Evolutionary conservation across 2,329 filamentous ascomycete genomes (phyloP), one percentile per base, ranked within the genome.

Genomic region (Arthroderma sp.): DNA sequence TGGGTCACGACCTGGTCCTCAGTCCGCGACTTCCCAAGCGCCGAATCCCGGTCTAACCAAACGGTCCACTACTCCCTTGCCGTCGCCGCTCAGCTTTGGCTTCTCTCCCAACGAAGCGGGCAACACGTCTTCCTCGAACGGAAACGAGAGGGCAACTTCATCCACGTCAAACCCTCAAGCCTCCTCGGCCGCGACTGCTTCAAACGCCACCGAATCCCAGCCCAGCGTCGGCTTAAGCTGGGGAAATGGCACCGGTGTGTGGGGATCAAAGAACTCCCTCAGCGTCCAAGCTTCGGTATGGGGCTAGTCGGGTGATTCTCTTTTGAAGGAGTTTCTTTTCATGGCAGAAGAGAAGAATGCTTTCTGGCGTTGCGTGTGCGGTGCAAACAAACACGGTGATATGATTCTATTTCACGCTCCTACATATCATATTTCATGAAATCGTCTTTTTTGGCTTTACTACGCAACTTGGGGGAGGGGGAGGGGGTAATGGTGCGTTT

Each of bases 281-380:
- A 85, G 87, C 52, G 83, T 88, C 50, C 86, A 93, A 63, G 87
- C 88, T 52, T 93, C 86, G 52, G 89, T 95, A 54, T 96, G 88
- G 88, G 88, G 88, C 56, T 95, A 80, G 36, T 27, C 30, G 15
- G 15, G 15, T 22, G 15, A 22, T 22, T 22, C 15, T 22, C 15
- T 2, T 22, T 22, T 22, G 15, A 22, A 22, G 15, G 15, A 22
- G 15, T 22, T 22, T 22, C 15, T 22, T 22, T 22, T 22, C 15
- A 22, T 22, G 15, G 15, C 15, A 22, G 15, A 22, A 22, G 15
- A 22, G 15, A 22, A 22, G 15, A 22, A 22, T 22, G 15, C 15
- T 22, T 22, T 22, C 2, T 22, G 15, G 15, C 15, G 15, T 22
- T 22, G 15, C 15, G 15, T 22, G 15, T 22, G 15, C 15, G 15